These are phyloP conservation scores for Trichophyton benhamiae DNA, from an alignment of 2,329 filamentous ascomycete genomes.

Conservation along the genomic window DNA sequence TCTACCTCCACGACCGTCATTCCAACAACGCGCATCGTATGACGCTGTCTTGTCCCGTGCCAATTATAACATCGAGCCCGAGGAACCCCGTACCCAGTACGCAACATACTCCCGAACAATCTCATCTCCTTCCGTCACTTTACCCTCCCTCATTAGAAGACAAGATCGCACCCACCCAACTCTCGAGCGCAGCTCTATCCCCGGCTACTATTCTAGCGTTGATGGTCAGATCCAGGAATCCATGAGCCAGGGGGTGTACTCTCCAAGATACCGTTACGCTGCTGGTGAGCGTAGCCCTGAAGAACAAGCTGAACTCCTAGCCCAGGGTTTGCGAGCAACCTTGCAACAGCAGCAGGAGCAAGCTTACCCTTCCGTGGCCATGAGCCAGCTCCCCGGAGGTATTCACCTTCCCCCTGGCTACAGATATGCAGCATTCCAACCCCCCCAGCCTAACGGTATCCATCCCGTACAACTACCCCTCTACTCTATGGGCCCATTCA, in stretches of 20 bases:
- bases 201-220: slow-evolving; percentile 12
- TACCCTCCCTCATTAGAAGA: neutral
- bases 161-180: neutral
- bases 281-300: slow-evolving; percentile 20
- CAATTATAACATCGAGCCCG: neutral
- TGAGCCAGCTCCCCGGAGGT: neutral
- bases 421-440: slow-evolving; percentile 24
- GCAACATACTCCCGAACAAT: neutral
- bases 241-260: slow-evolving; percentile 29
- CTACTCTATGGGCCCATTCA: neutral
- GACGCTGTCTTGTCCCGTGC: neutral
- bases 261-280: slow-evolving; percentile 13
- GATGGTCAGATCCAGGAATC: slow-evolving; percentile 20
- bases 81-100: neutral
- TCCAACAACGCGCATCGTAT: neutral
- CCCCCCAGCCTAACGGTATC: slow-evolving; percentile 24
- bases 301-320: slow-evolving; percentile 35
- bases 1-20: neutral
- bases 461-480: neutral
- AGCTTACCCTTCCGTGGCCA: neutral
- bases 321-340: slow-evolving; percentile 39
- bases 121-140: neutral
- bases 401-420: slow-evolving; percentile 16
- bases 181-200: neutral
- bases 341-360: slow-evolving; percentile 27